Evolutionary conservation across 2,329 filamentous ascomycete species (phyloP), one percentile per base, ranked within the genome.

Genomic region (Domatiomyces catenatus): DNA sequence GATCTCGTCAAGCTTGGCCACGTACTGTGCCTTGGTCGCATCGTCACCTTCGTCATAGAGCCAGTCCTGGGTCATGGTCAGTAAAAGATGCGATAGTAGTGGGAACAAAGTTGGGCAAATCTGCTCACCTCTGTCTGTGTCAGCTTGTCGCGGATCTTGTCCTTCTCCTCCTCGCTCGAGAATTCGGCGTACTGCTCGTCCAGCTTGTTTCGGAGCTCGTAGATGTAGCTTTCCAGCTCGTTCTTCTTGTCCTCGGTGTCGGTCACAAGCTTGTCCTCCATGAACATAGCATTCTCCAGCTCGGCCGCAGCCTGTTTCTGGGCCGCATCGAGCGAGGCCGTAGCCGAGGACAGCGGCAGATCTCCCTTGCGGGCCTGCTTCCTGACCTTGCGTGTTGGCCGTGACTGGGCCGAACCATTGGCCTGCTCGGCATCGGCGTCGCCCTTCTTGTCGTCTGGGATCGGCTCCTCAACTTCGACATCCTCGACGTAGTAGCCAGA

Each of bases 221-320:
- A 98, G 71, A 96, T 95, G 72, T 84, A 94, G 20, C 86, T 82
- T 76, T 98, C 92, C 49, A 98, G 85, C 72, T 96, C 90, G 75
- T 98, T 98, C 86, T 96, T 98, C 81, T 94, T 94, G 75, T 96
- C 88, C 67, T 96, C 92, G 39, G 92, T 98, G 68, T 96, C 92
- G 61, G 86, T 86, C 51, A 98, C 89, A 52, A 96, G 83, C 79
- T 96, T 98, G 74, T 98, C 92, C 70, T 95, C 88, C 80, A 94
- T 90, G 61, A 88, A 80, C 92, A 98, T 96, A 61, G 81, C 67
- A 59, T 81, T 77, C 73, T 98, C 92, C 68, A 83, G 82, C 77
- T 98, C 92, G 48, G 75, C 70, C 58, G 81, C 74, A n/a, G 73
- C 63, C 54, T 80, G 72, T 75, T 85, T 90, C 64, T 73, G 66